These are phyloP conservation scores for Plectranthus barbatus DNA, from an alignment of 257 asterid genomes.

Conservation along the genomic window DNA sequence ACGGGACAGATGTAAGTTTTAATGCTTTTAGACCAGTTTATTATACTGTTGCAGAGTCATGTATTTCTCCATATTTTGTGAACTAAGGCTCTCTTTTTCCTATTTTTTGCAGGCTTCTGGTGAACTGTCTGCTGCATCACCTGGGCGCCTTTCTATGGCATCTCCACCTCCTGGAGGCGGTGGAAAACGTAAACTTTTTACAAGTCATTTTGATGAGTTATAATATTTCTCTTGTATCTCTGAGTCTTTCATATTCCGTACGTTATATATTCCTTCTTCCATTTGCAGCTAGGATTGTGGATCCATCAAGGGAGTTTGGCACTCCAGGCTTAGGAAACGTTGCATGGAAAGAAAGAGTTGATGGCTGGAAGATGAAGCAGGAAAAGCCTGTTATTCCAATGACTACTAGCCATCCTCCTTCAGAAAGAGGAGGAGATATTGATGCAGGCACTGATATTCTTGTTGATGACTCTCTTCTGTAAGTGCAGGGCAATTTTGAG, in stretches of 20 bases:
- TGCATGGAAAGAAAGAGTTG: constrained; percentile 99
- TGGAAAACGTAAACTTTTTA: constrained; percentile 48
- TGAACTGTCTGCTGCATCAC: constrained; percentile 95
- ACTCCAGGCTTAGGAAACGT: constrained; percentile 93
- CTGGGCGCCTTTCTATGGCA: constrained; percentile 92
- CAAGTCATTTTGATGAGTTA: constrained; percentile 27
- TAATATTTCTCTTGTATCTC: constrained; percentile 3
- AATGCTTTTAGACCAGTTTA: constrained; percentile 8
- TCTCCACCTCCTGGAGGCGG: constrained; percentile 84
- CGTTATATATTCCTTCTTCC: constrained; percentile 5
- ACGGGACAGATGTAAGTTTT: constrained; percentile 80
- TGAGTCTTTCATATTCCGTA: constrained; percentile 6
- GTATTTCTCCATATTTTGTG: neutral
- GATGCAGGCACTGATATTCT: constrained; percentile 85
- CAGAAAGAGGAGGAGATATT: constrained; percentile 93
- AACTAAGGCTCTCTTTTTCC: neutral
- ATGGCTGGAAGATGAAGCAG: constrained; percentile 99
- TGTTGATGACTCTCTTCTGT: constrained; percentile 65
- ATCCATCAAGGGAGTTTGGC: constrained; percentile 87
- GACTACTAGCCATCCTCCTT: constrained; percentile 85
- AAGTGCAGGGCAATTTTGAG: neutral
- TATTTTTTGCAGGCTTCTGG: constrained; percentile 69
- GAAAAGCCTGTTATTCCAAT: constrained; percentile 75
- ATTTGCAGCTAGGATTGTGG: constrained; percentile 85
- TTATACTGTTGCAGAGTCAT: neutral